phyloP scores from a whole-genome alignment of 2,329 filamentous ascomycete species.

The Ophiostoma tasmaniense region DNA sequence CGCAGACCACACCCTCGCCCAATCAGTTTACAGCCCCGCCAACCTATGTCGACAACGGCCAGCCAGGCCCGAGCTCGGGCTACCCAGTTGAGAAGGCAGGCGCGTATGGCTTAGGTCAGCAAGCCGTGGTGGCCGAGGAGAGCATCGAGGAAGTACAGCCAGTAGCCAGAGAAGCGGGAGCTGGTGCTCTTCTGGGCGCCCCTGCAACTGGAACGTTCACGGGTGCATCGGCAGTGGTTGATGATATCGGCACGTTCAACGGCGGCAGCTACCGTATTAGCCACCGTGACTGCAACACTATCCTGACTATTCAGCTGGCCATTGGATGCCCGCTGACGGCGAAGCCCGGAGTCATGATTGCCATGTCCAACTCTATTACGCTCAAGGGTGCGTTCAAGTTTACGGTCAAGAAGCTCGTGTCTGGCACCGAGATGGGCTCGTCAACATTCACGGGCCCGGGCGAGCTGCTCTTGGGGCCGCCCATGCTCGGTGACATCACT shows the following conservation, averaged over 20 bases:
- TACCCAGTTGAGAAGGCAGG: constrained; percentile 29
- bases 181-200: constrained; percentile 30
- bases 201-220: constrained; percentile 49
- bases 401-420: constrained; percentile 81
- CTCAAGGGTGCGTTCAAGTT: constrained; percentile 80
- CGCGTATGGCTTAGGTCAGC: neutral
- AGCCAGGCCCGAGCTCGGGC: neutral
- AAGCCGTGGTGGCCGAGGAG: neutral
- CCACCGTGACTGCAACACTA: constrained; percentile 83
- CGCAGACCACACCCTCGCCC: constrained; percentile 13
- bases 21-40: constrained; percentile 26
- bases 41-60: constrained; percentile 24
- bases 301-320: constrained; percentile 81
- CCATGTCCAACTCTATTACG: constrained; percentile 83
- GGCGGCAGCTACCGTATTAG: constrained; percentile 90
- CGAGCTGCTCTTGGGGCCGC: constrained; percentile 76
- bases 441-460: constrained; percentile 84
- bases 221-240: constrained; percentile 55
- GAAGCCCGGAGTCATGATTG: constrained; percentile 85
- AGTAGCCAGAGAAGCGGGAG: constrained; percentile 26
- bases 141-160: constrained; percentile 19
- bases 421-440: constrained; percentile 67
- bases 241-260: constrained; percentile 95
- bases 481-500: constrained; percentile 75
- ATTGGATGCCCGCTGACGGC: constrained; percentile 76